Conservation (phyloP, 371 early-diverging fungal genomes). For the Dinochytrium kinnereticum region DNA sequence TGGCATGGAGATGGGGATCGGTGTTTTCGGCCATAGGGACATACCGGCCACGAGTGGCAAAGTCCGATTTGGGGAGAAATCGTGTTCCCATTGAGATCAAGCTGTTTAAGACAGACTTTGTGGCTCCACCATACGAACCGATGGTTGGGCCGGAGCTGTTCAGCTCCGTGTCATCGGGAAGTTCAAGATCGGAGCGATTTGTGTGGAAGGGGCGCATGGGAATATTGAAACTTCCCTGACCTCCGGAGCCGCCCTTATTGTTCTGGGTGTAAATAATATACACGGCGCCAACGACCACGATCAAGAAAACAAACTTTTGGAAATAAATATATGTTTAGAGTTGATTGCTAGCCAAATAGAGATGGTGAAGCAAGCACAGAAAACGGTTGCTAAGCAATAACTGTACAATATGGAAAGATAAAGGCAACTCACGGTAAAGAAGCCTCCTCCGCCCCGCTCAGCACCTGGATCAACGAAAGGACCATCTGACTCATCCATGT, state of each 20-base stretch:
- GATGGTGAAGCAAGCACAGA: too few relatives aligned
- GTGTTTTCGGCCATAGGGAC: not conserved
- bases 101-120: not conserved
- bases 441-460: not conserved
- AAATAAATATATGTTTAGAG: too few relatives aligned
- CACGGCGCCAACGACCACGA: not conserved
- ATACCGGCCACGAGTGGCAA: not conserved
- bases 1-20: not conserved
- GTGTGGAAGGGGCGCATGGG: not conserved
- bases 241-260: not conserved
- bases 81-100: not conserved
- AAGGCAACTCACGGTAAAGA: not conserved
- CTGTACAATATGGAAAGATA: too few relatives aligned
- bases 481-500: not conserved
- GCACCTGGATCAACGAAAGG: not conserved
- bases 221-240: not conserved
- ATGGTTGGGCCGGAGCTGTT: not conserved
- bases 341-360: too few relatives aligned
- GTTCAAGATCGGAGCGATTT: conserved; percentile 6
- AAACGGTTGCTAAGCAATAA: too few relatives aligned
- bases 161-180: not conserved
- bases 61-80: not conserved
- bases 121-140: not conserved
- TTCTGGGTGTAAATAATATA: not conserved
- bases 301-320: conserved; percentile 8